Evolutionary conservation across 306 rosid species (phyloP).

Genomic region (Begonia loranthoides): DNA sequence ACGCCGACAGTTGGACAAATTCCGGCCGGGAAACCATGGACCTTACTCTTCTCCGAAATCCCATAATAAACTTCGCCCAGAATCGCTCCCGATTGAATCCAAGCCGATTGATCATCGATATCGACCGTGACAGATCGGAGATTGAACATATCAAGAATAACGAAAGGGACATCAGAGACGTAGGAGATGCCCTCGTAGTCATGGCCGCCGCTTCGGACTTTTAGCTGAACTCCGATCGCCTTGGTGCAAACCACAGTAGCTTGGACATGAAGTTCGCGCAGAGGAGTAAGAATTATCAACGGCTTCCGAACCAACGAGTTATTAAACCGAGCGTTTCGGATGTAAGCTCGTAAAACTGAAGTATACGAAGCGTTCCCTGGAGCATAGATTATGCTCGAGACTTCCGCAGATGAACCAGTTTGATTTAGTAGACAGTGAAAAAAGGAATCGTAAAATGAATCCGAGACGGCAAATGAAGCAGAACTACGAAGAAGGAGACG

Average conservation of each 20-base stretch:
- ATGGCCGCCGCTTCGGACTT: slow-evolving; percentile 46
- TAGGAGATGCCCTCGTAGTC: slow-evolving; percentile 50
- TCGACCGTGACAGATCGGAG: slow-evolving; percentile 28
- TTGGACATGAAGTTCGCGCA: slow-evolving; percentile 31
- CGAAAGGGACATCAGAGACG: slow-evolving; percentile 25
- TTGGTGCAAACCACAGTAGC: slow-evolving; percentile 29
- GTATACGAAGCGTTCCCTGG: slow-evolving; percentile 21
- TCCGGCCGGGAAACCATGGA: slow-evolving; percentile 39
- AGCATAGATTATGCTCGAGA: slow-evolving; percentile 22
- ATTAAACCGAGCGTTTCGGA: slow-evolving; percentile 54
- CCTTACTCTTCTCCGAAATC: slow-evolving; percentile 26
- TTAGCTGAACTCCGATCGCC: slow-evolving; percentile 26
- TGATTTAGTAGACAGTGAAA: slow-evolving; percentile 33
- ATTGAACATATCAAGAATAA: slow-evolving; percentile 45
- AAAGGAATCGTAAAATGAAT: slow-evolving; percentile 29
- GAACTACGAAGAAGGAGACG: slow-evolving; percentile 15
- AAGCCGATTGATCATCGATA: slow-evolving; percentile 15
- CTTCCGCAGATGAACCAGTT: slow-evolving; percentile 21
- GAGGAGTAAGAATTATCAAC: slow-evolving; percentile 29
- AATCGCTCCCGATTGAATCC: slow-evolving; percentile 37
- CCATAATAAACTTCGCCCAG: slow-evolving; percentile 41
- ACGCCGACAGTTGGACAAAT: slow-evolving; percentile 42
- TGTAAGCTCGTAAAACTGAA: slow-evolving; percentile 33
- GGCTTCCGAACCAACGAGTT: slow-evolving; percentile 36
- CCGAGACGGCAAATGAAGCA: slow-evolving; percentile 17